These are phyloP conservation scores for Beauveria scarabaeidicola DNA, from an alignment of 2,329 filamentous ascomycete genomes.

Conservation along the genomic window DNA sequence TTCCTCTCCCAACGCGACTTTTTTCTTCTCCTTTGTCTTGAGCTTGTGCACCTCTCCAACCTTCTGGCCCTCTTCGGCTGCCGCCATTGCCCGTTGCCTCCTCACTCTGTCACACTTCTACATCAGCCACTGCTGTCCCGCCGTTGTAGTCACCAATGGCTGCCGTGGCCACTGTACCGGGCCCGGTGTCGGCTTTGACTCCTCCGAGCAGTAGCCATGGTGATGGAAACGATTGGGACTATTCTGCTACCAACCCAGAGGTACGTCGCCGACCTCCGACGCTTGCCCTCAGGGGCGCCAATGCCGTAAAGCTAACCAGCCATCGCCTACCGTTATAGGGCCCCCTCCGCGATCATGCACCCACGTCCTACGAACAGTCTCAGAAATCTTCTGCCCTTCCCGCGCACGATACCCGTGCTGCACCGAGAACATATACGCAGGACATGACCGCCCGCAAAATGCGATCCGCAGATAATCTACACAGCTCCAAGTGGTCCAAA, in stretches of 20 bases:
- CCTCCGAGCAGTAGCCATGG: slow-evolving; percentile 42
- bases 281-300: neutral
- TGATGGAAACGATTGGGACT: slow-evolving; percentile 37
- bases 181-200: slow-evolving; percentile 38
- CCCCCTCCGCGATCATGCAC: neutral
- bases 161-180: slow-evolving; percentile 42
- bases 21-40: neutral
- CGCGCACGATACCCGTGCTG: neutral
- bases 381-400: slow-evolving; percentile 1
- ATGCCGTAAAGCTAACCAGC: neutral
- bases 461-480: slow-evolving; percentile 28
- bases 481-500: slow-evolving; percentile 17
- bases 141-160: slow-evolving; percentile 32
- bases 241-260: slow-evolving; percentile 26
- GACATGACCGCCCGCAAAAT: slow-evolving; percentile 26
- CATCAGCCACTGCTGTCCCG: neutral
- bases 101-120: neutral
- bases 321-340: neutral
- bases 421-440: neutral
- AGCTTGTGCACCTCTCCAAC: neutral
- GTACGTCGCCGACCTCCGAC: slow-evolving; percentile 24
- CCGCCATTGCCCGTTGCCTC: neutral
- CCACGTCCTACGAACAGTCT: neutral
- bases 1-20: neutral
- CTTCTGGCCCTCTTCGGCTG: neutral